A percentile compares a stretch with the other conserved stretches of the same genome.
Evolutionary conservation across 2,329 filamentous ascomycete species (phyloP).

Genomic region (Trichoderma simmonsii): DNA sequence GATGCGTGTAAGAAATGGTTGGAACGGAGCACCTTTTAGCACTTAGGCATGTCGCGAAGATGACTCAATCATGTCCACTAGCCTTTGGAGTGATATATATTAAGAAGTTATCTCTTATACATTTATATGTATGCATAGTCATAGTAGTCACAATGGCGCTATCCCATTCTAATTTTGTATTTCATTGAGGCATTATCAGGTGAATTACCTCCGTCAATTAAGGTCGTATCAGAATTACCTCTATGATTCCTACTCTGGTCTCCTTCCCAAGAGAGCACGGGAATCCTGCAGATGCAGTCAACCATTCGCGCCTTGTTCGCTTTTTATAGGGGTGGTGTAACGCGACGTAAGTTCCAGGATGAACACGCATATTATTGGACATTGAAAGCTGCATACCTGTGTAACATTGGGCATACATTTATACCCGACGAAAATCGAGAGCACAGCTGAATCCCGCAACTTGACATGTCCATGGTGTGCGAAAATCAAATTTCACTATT

Average conservation of each 20-base stretch:
- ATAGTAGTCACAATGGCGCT: not conserved
- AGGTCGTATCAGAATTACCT: too few relatives aligned
- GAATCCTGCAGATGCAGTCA: too few relatives aligned
- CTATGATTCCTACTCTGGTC: too few relatives aligned
- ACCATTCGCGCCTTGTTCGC: too few relatives aligned
- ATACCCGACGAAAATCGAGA: not conserved
- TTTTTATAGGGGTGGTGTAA: not conserved
- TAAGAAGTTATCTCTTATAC: too few relatives aligned
- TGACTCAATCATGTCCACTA: too few relatives aligned
- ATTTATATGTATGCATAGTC: not conserved
- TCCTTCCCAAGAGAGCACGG: too few relatives aligned
- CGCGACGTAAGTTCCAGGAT: fast-evolving
- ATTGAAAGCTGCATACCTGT: not conserved
- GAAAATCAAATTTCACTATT: not conserved
- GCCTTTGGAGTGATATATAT: too few relatives aligned
- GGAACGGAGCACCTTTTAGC: not conserved
- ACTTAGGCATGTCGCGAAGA: not conserved
- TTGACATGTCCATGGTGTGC: not conserved
- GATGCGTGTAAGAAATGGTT: not conserved
- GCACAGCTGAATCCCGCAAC: not conserved
- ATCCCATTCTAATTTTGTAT: not conserved
- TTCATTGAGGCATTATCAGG: too few relatives aligned
- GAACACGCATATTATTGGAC: not conserved
- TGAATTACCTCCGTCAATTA: too few relatives aligned
- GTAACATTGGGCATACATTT: not conserved